Evolutionary conservation across 169 alveolate genomes (phyloP).

Genomic region (Plasmodium gonderi): DNA sequence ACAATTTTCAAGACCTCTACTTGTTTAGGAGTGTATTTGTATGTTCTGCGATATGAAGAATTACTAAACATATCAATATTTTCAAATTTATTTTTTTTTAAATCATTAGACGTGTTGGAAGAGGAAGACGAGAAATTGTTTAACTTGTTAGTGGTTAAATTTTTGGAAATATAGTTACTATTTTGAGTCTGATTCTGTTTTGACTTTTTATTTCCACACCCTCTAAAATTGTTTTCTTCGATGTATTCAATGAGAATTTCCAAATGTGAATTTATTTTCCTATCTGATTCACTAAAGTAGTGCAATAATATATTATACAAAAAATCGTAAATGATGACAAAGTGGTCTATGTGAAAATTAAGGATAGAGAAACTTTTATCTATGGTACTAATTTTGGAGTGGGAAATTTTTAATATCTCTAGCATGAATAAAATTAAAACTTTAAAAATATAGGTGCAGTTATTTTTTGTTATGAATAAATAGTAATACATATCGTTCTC

Average conservation of each 20-base stretch:
- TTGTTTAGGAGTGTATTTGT: constrained; percentile 48
- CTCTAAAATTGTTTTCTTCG: constrained; percentile 9
- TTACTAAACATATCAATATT: constrained; percentile 17
- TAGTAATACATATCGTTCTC: constrained; percentile 48
- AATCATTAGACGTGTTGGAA: constrained; percentile 4
- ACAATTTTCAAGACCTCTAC: constrained; percentile 46
- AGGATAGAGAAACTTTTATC: constrained; percentile 1
- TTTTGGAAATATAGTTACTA: neutral
- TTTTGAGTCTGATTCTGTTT: neutral
- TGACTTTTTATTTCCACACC: neutral
- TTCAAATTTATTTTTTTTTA: constrained; percentile 21
- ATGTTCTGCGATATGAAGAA: neutral
- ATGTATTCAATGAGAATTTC: constrained; percentile 20
- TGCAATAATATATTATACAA: constrained; percentile 26
- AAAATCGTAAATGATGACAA: constrained; percentile 46
- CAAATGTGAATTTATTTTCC: constrained; percentile 4
- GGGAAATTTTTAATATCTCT: constrained; percentile 40
- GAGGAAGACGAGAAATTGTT: constrained; percentile 29
- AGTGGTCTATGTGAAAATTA: constrained; percentile 37
- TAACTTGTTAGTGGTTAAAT: neutral
- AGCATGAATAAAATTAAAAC: constrained; percentile 29
- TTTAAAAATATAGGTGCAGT: constrained; percentile 56
- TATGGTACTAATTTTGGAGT: constrained; percentile 21
- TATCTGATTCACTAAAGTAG: constrained; percentile 17
- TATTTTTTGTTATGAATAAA: constrained; percentile 63